A percentile compares a stretch with the other conserved stretches of the same genome.
phyloP scores from a whole-genome alignment of 2,329 filamentous ascomycete genomes.

The Colletotrichum salicis region DNA sequence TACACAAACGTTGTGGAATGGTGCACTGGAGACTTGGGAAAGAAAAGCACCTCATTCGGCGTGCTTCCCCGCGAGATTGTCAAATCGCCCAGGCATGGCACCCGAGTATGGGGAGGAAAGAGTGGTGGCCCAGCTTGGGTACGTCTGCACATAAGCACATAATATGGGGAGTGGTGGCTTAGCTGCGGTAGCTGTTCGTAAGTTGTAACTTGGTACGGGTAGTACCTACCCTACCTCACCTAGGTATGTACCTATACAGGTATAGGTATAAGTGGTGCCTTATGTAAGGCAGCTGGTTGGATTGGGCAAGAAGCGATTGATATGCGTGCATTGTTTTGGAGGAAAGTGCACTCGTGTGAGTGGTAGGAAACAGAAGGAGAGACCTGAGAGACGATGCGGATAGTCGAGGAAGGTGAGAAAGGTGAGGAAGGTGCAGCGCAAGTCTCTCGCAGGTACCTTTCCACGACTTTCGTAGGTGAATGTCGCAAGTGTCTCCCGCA shows the following conservation, averaged over 20 bases:
- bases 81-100: neutral
- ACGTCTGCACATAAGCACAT: neutral
- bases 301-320: neutral
- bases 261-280: neutral
- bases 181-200: neutral
- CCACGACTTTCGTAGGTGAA: too few species aligned
- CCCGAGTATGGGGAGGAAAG: neutral
- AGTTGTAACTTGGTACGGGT: too few species aligned
- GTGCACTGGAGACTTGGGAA: constrained; percentile 1
- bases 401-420: neutral
- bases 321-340: neutral
- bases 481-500: constrained; percentile 3
- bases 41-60: neutral
- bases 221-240: too few species aligned
- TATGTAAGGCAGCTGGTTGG: neutral
- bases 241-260: neutral
- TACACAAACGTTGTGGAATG: constrained; percentile 2
- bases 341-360: neutral
- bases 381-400: neutral
- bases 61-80: constrained; percentile 16
- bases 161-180: neutral
- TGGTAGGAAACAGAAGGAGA: neutral
- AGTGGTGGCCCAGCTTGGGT: neutral
- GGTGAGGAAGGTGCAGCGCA: neutral
- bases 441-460: constrained; percentile 12